Base-by-base conservation (phyloP, 1,284 basidiomycete species). In the Ceratobasidium sp. region DNA sequence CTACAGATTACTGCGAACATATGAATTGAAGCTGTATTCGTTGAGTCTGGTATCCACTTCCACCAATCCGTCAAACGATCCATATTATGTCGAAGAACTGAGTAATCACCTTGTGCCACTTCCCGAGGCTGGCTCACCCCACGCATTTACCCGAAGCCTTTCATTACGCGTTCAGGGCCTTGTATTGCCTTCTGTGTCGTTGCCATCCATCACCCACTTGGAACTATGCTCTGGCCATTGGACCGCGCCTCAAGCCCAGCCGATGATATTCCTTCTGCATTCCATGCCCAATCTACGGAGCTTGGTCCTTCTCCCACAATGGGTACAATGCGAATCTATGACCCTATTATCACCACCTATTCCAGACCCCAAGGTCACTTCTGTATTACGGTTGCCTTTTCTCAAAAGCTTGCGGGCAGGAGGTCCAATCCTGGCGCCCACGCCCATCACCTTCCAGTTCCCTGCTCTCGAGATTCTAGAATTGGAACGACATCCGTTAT, bases 381-480 rank as follows among this genome's bases (percentile, higher is more conserved):
- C 45, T 20, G 45, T 47, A 5, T 29, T 57, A 40, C 42, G 57
- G 3, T 17, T 60, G 13, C 42, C 31, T n/a, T 25, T 13, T 5
- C 57, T 60, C 4, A 27, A 60, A 31, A 27, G 29, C 22, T 47
- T 60, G 20, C 57, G 57, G 22, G 17, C 34, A 27, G 43, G 4
- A 10, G n/a, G n/a, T n/a, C n/a, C n/a, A 47, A 4, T 7, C 45
- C 47, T 20, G 57, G 57, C 17, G 17, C 40, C 6, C 15, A 12
- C 45, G 10, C 22, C 22, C 7, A 47, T 20, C 10, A 47, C 38
- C 2, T 42, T 47, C 42, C 25, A 15, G 22, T 29, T 60, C 47
- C 57, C 57, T 25, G 47, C 45, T 10, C 29, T 60, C 5, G 22
- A 60, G 22, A 27, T 47, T 34, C 43, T 60, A n/a, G 57, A 60